These are phyloP conservation scores for Hirschioporus abietinus DNA, from an alignment of 768 basidiomycete genomes.

Conservation along the genomic window DNA sequence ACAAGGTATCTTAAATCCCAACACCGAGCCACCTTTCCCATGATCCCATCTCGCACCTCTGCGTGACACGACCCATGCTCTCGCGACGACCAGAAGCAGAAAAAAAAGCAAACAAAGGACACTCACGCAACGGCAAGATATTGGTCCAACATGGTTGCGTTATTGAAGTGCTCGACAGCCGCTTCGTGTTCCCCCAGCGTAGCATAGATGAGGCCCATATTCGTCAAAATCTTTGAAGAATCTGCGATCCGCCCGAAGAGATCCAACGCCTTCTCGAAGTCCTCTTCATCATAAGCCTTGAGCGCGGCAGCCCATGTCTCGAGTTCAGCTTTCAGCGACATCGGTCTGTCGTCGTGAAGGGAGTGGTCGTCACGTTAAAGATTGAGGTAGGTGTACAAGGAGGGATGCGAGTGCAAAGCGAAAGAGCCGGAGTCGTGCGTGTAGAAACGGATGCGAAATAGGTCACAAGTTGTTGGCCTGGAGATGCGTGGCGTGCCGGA, in stretches of 20 bases:
- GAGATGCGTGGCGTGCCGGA: slow-evolving; percentile 6
- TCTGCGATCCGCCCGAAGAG: slow-evolving; percentile 82
- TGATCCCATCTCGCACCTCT: neutral
- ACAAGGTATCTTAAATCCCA: neutral
- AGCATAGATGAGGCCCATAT: slow-evolving; percentile 91
- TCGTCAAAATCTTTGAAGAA: slow-evolving; percentile 85
- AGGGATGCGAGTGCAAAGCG: neutral
- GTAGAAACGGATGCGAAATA: slow-evolving; percentile 1
- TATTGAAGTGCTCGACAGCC: slow-evolving; percentile 76
- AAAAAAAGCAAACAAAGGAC: slow-evolving; percentile 7
- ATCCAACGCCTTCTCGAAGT: slow-evolving; percentile 70
- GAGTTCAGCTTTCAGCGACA: slow-evolving; percentile 53
- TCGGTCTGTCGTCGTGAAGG: slow-evolving; percentile 10
- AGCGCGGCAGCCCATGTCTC: slow-evolving; percentile 87
- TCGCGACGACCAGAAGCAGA: neutral
- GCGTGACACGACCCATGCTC: neutral
- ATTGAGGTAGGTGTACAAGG: neutral
- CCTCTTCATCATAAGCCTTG: slow-evolving; percentile 79
- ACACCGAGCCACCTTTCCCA: neutral
- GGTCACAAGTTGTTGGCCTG: neutral
- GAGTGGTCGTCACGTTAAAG: neutral
- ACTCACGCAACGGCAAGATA: slow-evolving; percentile 87
- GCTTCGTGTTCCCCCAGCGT: slow-evolving; percentile 85
- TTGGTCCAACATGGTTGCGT: slow-evolving; percentile 72
- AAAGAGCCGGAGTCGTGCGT: neutral